These are phyloP conservation scores for Kalmusia sp. DNA, from an alignment of 2,329 filamentous ascomycete species.

Conservation along the genomic window DNA sequence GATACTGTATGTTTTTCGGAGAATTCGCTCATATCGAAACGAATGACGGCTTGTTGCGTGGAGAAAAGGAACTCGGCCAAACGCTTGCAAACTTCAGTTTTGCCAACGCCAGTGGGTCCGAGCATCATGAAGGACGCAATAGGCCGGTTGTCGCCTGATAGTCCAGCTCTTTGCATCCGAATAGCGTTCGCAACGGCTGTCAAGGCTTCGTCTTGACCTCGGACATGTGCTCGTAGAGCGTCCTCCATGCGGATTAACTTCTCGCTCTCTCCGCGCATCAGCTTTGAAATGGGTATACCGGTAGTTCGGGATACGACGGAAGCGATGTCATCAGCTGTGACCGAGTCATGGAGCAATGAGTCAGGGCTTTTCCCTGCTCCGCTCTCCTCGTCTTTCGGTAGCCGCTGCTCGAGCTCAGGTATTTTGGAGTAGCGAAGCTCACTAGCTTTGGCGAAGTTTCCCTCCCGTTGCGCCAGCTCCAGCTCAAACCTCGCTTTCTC, in stretches of 20 bases:
- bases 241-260: conserved; percentile 97
- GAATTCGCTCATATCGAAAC: conserved; percentile 98
- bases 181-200: conserved; percentile 92
- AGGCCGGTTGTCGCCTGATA: conserved; percentile 90
- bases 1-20: conserved; percentile 97
- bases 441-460: conserved; percentile 88
- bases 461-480: conserved; percentile 84
- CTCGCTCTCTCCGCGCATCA: conserved; percentile 92
- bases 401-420: conserved; percentile 76
- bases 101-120: conserved; percentile 94
- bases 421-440: conserved; percentile 90
- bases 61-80: conserved; percentile 93
- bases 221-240: conserved; percentile 79
- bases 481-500: conserved; percentile 86
- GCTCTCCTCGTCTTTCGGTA: conserved; percentile 74
- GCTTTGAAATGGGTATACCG: conserved; percentile 89
- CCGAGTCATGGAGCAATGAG: conserved; percentile 85
- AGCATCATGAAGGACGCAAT: conserved; percentile 97
- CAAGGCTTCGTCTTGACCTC: conserved; percentile 93
- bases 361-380: conserved; percentile 46
- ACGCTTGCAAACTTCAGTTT: conserved; percentile 97
- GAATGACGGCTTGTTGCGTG: conserved; percentile 85
- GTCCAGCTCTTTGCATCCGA: conserved; percentile 87
- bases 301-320: conserved; percentile 89
- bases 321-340: conserved; percentile 95